Percentiles rank a stretch among this genome's conserved stretches.
Evolutionary conservation across 2,329 filamentous ascomycete genomes (phyloP).

Genomic region (Tolypocladium guangdongense): DNA sequence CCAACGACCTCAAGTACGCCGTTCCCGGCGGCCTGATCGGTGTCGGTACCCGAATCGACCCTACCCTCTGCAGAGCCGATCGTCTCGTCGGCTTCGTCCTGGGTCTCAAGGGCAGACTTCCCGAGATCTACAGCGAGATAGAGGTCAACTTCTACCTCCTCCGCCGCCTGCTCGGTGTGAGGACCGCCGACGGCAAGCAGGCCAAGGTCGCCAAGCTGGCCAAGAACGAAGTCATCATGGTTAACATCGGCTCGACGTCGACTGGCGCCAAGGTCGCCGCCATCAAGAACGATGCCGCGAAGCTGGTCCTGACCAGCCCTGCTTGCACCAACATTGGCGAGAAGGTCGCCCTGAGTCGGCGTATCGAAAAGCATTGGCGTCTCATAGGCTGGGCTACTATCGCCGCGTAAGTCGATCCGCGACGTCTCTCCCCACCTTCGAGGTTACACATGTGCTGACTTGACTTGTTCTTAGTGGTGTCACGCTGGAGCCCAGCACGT

Average conservation of each 20-base stretch:
- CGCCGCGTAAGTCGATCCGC: constrained; percentile 43
- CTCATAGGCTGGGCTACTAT: constrained; percentile 86
- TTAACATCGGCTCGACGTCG: constrained; percentile 96
- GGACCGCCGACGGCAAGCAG: constrained; percentile 96
- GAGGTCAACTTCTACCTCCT: constrained; percentile 99
- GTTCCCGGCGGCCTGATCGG: constrained; percentile 96
- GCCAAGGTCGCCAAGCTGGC: constrained; percentile 96
- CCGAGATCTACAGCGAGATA: constrained; percentile 95
- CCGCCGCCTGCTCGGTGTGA: constrained; percentile 86
- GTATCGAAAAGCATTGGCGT: constrained; percentile 99
- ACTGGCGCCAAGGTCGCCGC: constrained; percentile 95
- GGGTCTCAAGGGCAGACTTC: constrained; percentile 83
- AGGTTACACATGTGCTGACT: background rate
- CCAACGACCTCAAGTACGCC: constrained; percentile 97
- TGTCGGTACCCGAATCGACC: constrained; percentile 95
- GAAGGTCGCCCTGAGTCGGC: constrained; percentile 90
- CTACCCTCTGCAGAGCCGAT: constrained; percentile 96
- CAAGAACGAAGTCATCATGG: constrained; percentile 99
- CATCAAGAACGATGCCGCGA: constrained; percentile 95
- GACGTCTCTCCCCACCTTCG: background rate
- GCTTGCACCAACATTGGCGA: constrained; percentile 96
- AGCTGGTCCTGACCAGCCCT: constrained; percentile 82
- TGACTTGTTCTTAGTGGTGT: constrained; percentile 31
- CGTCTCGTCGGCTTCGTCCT: constrained; percentile 97
- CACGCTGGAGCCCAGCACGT: constrained; percentile 39